Evolutionary conservation across 2,329 filamentous ascomycete species (phyloP), one percentile per base, ranked within the genome.

Genomic region (Cyphellophora europaea): DNA sequence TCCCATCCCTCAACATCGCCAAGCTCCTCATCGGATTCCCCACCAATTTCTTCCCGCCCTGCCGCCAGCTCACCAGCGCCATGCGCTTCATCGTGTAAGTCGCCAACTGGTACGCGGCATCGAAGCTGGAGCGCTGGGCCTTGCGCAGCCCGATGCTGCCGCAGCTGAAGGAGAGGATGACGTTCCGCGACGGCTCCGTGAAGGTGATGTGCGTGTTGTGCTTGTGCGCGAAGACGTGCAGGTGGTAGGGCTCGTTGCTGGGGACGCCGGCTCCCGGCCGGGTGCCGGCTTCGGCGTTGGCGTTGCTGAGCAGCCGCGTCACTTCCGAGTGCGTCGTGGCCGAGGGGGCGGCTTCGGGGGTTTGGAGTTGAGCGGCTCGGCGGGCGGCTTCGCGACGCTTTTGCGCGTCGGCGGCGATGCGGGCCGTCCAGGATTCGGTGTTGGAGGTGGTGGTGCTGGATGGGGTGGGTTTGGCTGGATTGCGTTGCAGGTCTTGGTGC

Each of bases 171-270:
- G 80, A 86, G 45, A 98, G 69, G 45, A 96, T 73, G 17, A 85
- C 74, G 45, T 85, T 74, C 31, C 81, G 72, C 56, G 86, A 79
- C 17, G 91, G 88, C 52, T 80, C 79, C 14, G 87, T 85, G 47
- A 95, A 74, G 2, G 88, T 95, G 52, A 98, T 74, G 61, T 96
- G 86, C 13, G 85, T 91, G 66, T 98, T 98, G 73, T 95, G 91
- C 65, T 86, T 93, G 57, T 83, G 80, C 17, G 82, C 66, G 62
- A 77, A 89, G 57, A 98, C 69, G 65, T 94, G 85, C 45, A 98
- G 72, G 57, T 93, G 86, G 65, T 86, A 86, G 2, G 83, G 80
- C 53, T 82, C 73, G 23, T 65, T 41, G 3, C 23, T 27, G 33
- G 21, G 21, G 21, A 25, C 21, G 21, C 21, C 21, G 21, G 8